Evolutionary conservation across 2,329 filamentous ascomycete genomes (phyloP).

Genomic region (Alternaria alternata): DNA sequence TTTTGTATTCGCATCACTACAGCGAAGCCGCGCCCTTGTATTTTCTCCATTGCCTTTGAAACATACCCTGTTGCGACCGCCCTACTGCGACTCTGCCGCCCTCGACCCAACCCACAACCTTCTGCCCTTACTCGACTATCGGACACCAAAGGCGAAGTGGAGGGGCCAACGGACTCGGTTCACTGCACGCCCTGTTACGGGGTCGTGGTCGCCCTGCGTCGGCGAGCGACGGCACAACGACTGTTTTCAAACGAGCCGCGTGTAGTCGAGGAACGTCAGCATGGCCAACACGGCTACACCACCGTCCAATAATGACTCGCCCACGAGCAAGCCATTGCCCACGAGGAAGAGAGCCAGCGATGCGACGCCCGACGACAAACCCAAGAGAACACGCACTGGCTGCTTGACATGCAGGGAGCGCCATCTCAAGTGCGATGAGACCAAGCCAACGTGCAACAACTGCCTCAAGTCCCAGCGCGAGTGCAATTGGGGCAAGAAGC

Average conservation of each 20-base stretch:
- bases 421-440: constrained; percentile 91
- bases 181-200: constrained; percentile 16
- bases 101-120: neutral
- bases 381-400: constrained; percentile 87
- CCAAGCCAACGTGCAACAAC: constrained; percentile 71
- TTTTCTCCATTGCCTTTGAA: constrained; percentile 9
- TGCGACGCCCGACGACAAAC: constrained; percentile 61
- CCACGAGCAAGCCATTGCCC: constrained; percentile 23
- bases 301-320: constrained; percentile 32
- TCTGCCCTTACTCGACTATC: neutral
- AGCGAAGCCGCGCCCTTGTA: neutral
- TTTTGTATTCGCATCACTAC: constrained; percentile 8
- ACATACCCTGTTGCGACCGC: constrained; percentile 4
- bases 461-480: constrained; percentile 86
- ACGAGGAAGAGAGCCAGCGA: constrained; percentile 34
- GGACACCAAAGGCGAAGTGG: constrained; percentile 8
- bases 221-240: constrained; percentile 11
- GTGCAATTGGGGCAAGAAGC: constrained; percentile 83
- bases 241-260: neutral
- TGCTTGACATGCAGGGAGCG: constrained; percentile 90
- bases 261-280: constrained; percentile 6
- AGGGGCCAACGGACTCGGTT: neutral
- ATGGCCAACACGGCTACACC: constrained; percentile 35
- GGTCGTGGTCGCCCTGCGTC: constrained; percentile 12
- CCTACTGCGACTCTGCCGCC: neutral